phyloP scores from a whole-genome alignment of 345 rosid species.

The Brassica napus region DNA sequence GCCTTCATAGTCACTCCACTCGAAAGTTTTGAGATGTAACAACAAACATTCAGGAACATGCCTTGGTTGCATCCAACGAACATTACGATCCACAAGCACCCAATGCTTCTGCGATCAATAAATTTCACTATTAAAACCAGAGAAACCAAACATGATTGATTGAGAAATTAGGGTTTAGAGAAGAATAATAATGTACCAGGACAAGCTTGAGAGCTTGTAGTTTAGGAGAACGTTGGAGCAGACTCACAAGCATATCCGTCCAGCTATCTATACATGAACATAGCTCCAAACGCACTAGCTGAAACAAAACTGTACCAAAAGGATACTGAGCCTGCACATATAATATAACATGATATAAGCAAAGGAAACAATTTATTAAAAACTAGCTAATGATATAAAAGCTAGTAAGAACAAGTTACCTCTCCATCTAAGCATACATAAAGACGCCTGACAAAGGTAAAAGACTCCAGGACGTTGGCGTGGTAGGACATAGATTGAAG shows the following conservation, averaged over 20 bases:
- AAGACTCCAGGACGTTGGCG: too few relatives aligned
- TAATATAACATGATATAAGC: too few relatives aligned
- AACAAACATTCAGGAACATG: slow-evolving; percentile 2
- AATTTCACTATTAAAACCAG: too few relatives aligned
- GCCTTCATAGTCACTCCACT: neutral
- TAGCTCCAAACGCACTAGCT: neutral
- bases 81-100: neutral
- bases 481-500: too few relatives aligned
- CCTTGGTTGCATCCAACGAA: slow-evolving; percentile 12
- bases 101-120: neutral
- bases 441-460: neutral
- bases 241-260: neutral
- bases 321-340: too few relatives aligned
- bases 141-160: too few relatives aligned
- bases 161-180: too few relatives aligned
- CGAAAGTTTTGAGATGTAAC: neutral
- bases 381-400: too few relatives aligned
- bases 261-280: too few relatives aligned
- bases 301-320: too few relatives aligned
- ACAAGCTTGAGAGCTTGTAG: slow-evolving; percentile 12
- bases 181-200: too few relatives aligned
- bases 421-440: neutral
- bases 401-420: neutral
- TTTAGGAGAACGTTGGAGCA: slow-evolving; percentile 17
- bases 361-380: too few relatives aligned